phyloP scores from a whole-genome alignment of 176 grass and related monocot genomes.

The Typha latifolia region DNA sequence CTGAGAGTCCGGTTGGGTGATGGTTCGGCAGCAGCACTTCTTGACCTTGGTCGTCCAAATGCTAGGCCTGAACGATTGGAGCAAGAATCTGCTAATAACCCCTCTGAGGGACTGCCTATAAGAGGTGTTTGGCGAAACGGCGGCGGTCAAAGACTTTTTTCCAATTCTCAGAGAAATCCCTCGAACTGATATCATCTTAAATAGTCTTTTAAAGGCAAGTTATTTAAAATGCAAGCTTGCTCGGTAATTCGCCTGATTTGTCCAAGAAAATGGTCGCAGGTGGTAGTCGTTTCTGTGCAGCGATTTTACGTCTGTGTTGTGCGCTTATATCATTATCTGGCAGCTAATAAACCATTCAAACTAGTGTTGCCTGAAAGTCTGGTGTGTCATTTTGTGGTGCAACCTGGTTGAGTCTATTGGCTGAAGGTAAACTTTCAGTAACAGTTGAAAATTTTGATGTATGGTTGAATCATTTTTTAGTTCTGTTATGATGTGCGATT shows the following conservation, averaged over 20 bases:
- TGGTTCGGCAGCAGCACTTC: conserved; percentile 36
- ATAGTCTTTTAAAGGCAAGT: not conserved
- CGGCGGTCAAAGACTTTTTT: conserved; percentile 52
- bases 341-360: no score
- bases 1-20: conserved; percentile 54
- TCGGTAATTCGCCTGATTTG: not conserved
- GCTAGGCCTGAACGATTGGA: conserved; percentile 27
- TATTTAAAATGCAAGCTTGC: conserved; percentile 1
- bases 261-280: no score
- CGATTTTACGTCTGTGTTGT: no score
- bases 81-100: conserved; percentile 8
- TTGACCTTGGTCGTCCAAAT: conserved; percentile 31
- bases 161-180: conserved; percentile 17
- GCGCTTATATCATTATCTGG: no score
- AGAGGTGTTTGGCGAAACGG: conserved; percentile 79
- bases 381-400: no score
- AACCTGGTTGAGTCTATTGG: no score
- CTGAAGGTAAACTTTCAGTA: no score
- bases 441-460: no score
- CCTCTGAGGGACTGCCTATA: conserved; percentile 19
- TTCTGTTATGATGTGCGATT: no score
- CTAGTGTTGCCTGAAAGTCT: no score
- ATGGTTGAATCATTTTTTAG: no score
- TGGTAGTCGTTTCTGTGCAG: no score
- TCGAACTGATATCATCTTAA: conserved; percentile 14